Base-by-base conservation (phyloP, 2,329 filamentous ascomycete genomes). In the Botrytis aclada region DNA sequence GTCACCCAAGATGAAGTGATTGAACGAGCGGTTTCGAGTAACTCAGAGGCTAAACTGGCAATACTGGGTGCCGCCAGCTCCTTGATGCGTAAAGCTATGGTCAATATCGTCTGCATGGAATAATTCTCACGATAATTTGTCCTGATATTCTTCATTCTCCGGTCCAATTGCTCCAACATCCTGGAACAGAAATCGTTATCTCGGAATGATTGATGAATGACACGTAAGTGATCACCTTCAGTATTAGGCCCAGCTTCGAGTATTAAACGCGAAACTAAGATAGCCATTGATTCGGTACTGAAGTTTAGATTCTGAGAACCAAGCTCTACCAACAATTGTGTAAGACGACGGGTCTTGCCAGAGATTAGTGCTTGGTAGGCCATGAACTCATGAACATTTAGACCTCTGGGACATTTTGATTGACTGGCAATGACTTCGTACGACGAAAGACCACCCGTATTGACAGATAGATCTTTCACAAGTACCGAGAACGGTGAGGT, bases 291-390 rank as follows among this genome's bases (percentile, higher is more conserved):
- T 43, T 87, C 84, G 0, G 84, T 85, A 43, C 86, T 88, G 74
- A 92, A 88, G 74, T 92, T 91, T 4, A 93, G 69, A 73, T 86
- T 86, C 0, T 85, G 83, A 1, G 85, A 84, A 0, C 83, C 86
- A 4, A 89, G 77, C 74, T 89, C 86, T 0, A 83, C 74, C 0
- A 88, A 76, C 0, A 89, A 81, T 4, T 83, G 81, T 1, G 82
- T 78, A 86, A 87, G 88, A 9, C 86, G 82, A 1, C 83, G 78
- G 61, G 80, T 73, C 25, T 80, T 83, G 0, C 86, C 86, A 4
- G 82, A 79, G 3, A 85, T 80, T 0, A 89, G 76, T 9, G 74
- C 78, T 74, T 85, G 83, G 74, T 83, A 85, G 0, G 86, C 81
- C 66, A 82, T 81, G 74, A 82, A 88, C 70, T 89, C 87, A 37